Percentiles rank a stretch among this genome's conserved stretches.
Evolutionary conservation across 352 stramenopile species (phyloP).

Genomic region (Pythium phragmitis): DNA sequence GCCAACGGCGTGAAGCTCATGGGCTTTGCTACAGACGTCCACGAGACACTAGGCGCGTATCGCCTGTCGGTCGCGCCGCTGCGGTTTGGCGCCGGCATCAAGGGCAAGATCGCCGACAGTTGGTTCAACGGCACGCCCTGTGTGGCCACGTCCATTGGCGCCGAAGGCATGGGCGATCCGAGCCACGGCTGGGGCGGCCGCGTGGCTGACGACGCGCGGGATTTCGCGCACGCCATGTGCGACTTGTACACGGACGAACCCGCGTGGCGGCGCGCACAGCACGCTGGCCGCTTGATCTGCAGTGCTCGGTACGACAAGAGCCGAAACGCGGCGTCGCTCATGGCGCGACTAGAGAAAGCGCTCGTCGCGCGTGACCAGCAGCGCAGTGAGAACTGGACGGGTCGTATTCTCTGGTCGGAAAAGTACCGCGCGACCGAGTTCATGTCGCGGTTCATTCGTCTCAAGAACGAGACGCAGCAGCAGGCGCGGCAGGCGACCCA

Average conservation of each 20-base stretch:
- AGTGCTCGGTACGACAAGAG: conserved; percentile 44
- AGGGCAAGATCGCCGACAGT: conserved; percentile 94
- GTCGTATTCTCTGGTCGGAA: conserved; percentile 81
- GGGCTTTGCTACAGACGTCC: conserved; percentile 75
- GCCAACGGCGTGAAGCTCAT: conserved; percentile 61
- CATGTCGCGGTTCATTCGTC: conserved; percentile 80
- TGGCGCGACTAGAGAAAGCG: conserved; percentile 48
- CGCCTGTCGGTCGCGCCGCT: conserved; percentile 87
- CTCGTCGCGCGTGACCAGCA: conserved; percentile 29
- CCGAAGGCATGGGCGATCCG: conserved; percentile 73
- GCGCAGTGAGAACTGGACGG: conserved; percentile 63
- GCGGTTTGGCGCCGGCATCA: conserved; percentile 93
- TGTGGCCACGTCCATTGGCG: conserved; percentile 86
- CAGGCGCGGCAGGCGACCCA: not conserved
- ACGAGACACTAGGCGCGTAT: conserved; percentile 67
- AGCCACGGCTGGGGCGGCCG: conserved; percentile 46
- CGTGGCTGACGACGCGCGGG: conserved; percentile 40
- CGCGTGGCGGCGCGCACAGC: conserved; percentile 39
- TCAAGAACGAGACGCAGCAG: conserved; percentile 51
- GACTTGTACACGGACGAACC: conserved; percentile 43
- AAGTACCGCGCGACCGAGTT: conserved; percentile 82
- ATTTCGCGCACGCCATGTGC: conserved; percentile 47
- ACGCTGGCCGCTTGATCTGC: conserved; percentile 33
- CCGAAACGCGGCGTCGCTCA: conserved; percentile 47
- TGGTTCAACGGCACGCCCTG: conserved; percentile 91